phyloP scores from a whole-genome alignment of 495 filamentous ascomycete species.

The Chaetomidium leptoderma region DNA sequence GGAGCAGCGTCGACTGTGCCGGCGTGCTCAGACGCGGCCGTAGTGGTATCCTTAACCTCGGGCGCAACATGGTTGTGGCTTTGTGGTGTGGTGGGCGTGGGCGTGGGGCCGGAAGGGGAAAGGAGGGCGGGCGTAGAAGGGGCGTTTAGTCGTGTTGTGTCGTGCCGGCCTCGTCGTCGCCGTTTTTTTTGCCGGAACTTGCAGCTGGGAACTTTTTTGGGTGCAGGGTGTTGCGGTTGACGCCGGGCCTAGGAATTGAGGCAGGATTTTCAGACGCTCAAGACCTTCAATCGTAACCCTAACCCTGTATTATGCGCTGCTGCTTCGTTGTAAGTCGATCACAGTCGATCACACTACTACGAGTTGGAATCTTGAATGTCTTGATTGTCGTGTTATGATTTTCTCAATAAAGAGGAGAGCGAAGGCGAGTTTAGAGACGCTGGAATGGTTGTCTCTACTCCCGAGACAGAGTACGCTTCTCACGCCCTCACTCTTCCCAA shows the following conservation, averaged over 20 bases:
- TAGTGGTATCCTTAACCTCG: conserved; percentile 45
- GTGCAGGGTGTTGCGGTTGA: background rate
- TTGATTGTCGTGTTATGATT: too few species aligned
- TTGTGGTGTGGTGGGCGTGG: background rate
- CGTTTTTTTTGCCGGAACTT: conserved; percentile 20
- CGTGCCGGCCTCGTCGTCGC: conserved; percentile 16
- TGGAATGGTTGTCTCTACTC: too few species aligned
- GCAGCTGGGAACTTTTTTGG: conserved; percentile 18
- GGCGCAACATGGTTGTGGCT: conserved; percentile 37
- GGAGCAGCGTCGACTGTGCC: conserved; percentile 21
- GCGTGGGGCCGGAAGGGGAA: background rate
- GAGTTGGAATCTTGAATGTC: too few species aligned
- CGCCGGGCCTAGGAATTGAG: conserved; percentile 28
- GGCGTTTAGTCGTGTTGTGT: conserved; percentile 1
- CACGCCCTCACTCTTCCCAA: background rate
- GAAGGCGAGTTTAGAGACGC: too few species aligned
- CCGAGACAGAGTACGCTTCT: too few species aligned
- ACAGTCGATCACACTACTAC: too few species aligned
- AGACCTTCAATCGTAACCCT: conserved; percentile 4
- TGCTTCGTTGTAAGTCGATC: too few species aligned
- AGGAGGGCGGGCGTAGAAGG: conserved; percentile 5
- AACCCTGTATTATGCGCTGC: conserved; percentile 13
- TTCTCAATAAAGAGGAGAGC: too few species aligned
- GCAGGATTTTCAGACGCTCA: conserved; percentile 1
- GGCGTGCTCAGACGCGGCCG: conserved; percentile 16